Percentiles rank a stretch among this genome's conserved stretches.
These are phyloP conservation scores for Oryza glumipatula DNA, from an alignment of 176 grass and related monocot genomes.

Conservation along the genomic window DNA sequence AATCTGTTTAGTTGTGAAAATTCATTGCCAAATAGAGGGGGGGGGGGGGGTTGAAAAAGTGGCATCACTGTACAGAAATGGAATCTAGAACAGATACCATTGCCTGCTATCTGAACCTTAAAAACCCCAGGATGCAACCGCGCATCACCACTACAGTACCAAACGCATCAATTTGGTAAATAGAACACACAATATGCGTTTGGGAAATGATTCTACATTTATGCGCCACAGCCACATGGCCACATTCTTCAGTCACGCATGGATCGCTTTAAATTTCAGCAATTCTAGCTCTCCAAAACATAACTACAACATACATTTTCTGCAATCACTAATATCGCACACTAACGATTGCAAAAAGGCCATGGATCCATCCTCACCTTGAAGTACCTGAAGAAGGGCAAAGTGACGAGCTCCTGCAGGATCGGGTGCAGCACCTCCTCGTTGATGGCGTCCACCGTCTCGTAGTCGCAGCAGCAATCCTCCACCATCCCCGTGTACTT, in stretches of 20 bases:
- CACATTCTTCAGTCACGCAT: constrained; percentile 16
- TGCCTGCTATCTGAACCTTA: background rate
- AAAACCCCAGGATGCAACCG: background rate
- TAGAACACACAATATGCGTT: background rate
- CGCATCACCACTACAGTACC: background rate
- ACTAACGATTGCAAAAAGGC: background rate
- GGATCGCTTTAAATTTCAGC: background rate
- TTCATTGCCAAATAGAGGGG: background rate
- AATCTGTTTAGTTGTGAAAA: background rate
- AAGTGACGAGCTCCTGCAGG: constrained; percentile 75
- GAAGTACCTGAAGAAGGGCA: constrained; percentile 96
- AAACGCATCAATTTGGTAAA: background rate
- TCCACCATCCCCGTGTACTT: constrained; percentile 89
- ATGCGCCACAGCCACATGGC: constrained; percentile 18
- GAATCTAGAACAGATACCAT: too few relatives aligned
- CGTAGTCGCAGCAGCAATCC: constrained; percentile 90
- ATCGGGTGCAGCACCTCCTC: constrained; percentile 73
- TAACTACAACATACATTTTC: constrained; percentile 27
- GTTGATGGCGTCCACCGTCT: constrained; percentile 82
- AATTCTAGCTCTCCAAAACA: background rate
- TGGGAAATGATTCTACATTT: background rate
- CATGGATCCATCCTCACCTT: constrained; percentile 55
- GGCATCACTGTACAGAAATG: too few relatives aligned
- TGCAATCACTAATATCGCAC: background rate
- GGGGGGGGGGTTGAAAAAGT: too few relatives aligned